Evolutionary conservation across 2,329 filamentous ascomycete genomes (phyloP), one percentile per base, ranked within the genome.

Genomic region (Aureobasidium mangrovei): DNA sequence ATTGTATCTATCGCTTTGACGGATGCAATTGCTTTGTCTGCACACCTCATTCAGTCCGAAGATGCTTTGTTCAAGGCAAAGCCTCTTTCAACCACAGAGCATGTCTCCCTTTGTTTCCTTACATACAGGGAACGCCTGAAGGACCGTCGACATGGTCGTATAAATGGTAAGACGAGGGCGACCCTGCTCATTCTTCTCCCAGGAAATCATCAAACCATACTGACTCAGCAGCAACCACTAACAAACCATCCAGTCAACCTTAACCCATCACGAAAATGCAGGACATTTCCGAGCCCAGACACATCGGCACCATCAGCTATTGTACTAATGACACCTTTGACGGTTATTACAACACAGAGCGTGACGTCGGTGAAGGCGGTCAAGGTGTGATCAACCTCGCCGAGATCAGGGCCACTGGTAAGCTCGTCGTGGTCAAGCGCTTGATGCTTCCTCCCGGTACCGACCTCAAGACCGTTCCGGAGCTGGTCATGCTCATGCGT

Each of bases 381-480:
- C 48, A 52, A 7, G 48, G 48, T 18, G 9, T 6, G 2, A 10
- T 52, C 2, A 36, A 7, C 4, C 28, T 52, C 2, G 38, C 29
- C 7, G n/a, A 8, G 3, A 7, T 35, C 12, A 52, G 7, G 4
- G 48, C 31, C 8, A 52, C 39, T 9, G 38, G 39, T 18, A 52
- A 52, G n/a, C 18, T 52, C 12, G 39, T 52, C 9, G 48, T 52
- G n/a, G 26, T 52, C 31, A 52, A 52, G 12, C 26, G 24, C 2
- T 7, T 52, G 7, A 43, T 8, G 9, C 39, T 52, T 1, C 48
- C 38, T 3, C 6, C 7, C 10, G 40, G 28, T 3, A 4, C 24
- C 10, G 32, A 52, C 7, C 39, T 52, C 12, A 36, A 10, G 4
- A 29, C 39, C 2, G n/a, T 52, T 7, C 29, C 18, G 10, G 48